These are phyloP conservation scores for Miscanthus sacchariflorus DNA, from an alignment of 202 grass and related monocot genomes.

Conservation along the genomic window DNA sequence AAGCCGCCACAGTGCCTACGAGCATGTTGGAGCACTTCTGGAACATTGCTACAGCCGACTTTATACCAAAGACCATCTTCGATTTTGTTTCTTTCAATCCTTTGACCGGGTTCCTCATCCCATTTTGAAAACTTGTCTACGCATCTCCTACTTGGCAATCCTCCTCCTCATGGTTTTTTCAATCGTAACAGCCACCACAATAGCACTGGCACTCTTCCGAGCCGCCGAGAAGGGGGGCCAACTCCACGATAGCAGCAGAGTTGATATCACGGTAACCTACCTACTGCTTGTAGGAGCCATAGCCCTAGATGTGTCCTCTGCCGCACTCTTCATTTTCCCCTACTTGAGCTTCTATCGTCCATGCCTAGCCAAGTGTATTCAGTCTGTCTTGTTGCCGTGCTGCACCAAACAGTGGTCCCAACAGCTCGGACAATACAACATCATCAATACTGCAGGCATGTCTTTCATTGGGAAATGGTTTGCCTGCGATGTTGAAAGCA, in stretches of 20 bases:
- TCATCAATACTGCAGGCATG: background rate
- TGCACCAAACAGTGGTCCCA: background rate
- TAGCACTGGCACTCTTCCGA: background rate
- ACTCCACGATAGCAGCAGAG: background rate
- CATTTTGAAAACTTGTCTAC: no score
- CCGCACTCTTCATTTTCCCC: background rate
- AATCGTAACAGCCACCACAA: no score
- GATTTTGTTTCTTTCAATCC: no score
- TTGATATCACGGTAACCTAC: background rate
- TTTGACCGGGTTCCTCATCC: no score
- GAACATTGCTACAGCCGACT: background rate
- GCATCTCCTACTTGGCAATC: no score
- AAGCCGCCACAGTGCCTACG: background rate
- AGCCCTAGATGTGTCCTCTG: constrained; percentile 1
- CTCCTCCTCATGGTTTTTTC: no score
- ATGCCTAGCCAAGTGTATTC: background rate
- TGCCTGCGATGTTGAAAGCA: background rate
- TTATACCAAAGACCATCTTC: background rate
- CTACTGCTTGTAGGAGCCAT: background rate
- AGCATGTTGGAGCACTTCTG: background rate
- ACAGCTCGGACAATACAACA: background rate
- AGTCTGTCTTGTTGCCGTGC: background rate
- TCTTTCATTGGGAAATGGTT: fast-evolving
- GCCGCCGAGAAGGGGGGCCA: no score
- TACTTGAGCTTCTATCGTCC: background rate